Base-by-base conservation (phyloP, 345 rosid species). In the Camelina neglecta region DNA sequence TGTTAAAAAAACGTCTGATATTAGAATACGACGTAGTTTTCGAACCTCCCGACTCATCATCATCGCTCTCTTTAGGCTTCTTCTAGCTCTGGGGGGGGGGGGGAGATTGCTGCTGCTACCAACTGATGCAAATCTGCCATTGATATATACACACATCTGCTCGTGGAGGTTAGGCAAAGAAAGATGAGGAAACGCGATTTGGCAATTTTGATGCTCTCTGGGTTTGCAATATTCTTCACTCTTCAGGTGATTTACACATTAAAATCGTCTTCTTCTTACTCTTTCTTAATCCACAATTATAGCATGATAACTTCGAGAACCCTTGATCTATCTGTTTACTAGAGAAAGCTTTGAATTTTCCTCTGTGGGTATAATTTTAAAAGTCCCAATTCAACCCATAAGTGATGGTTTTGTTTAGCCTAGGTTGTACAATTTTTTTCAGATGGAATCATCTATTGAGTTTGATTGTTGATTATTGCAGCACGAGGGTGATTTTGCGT, bases 401-500 rank as follows among this genome's bases (percentile, higher is more conserved):
- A 51, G 26, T 60, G 39, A 33, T 67, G 54, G 15, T 3, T 4
- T 50, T 29, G 31, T 35, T 9, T 29, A 60, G 62, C 73, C 73
- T 60, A 49, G 42, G 11, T 54, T 68, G 58, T 29, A 10, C 33
- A 18, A 10, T 16, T 5, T 33, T 60, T 5, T 33, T 51, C 41
- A 33, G 41, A 66, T 48, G 59, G 50, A 47, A 54, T 64, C 13
- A 31, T 41, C 44, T 41, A 41, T 3, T 41, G 31, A 29, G 31
- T 21, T 72, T 65, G 23, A 2, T 2, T 55, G 0, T 41, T 26
- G 8, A 11, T 31, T 16, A 6, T 58, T 81, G 38, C 67, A 95
- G 97, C 99, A 91, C 79, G 99, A 93, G 59, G 98, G 99, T 7
- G 97, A 96, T 84, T 96, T 96, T 81, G 92, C 98, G 10, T 96